Evolutionary conservation across 2,329 filamentous ascomycete species (phyloP), one percentile per base, ranked within the genome.

Genomic region (Aplosporella prunicola): DNA sequence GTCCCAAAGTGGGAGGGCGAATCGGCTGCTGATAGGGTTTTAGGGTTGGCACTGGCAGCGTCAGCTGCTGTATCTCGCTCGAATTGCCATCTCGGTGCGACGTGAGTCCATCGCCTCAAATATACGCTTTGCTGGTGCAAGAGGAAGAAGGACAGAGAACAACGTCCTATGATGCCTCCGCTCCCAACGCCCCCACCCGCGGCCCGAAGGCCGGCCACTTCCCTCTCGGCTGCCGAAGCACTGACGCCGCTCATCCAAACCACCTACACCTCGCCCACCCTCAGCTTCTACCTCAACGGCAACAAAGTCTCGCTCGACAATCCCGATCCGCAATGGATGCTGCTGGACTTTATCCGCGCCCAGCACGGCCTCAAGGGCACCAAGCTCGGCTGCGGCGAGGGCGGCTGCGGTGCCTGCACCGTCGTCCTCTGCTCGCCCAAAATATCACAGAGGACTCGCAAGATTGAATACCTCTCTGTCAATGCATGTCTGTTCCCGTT

Each of bases 371-470:
- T 96, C 51, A 95, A 88, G 8, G 89, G 91, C 16, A 96, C 89
- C 7, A 96, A 96, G 60, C 72, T 96, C 60, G 91, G 89, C 31
- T 96, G 89, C 63, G 86, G 85, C 43, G 91, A 96, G 65, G 89
- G 89, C 46, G 89, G 89, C 5, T 96, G 89, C 54, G 89, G 89
- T 50, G 89, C 89, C 42, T 96, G 88, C 57, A 96, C 88, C 25
- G 85, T 95, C 16, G 87, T 73, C 4, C 40, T 57, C 15, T 31
- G 33, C 22, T 36, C 33, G n/a, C 32, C 32, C 29, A 35, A 30
- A 20, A 16, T 35, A 20, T 32, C 27, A 8, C 15, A 17, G 3
- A 50, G 60, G 41, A 53, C 52, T 3, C 83, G 82, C 51, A 75
- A 82, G 56, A 82, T 95, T 50, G 94, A 94, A 55, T 88, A 96